phyloP scores from a whole-genome alignment of 2,329 filamentous ascomycete genomes.

The Verticillium zaregamsianum region DNA sequence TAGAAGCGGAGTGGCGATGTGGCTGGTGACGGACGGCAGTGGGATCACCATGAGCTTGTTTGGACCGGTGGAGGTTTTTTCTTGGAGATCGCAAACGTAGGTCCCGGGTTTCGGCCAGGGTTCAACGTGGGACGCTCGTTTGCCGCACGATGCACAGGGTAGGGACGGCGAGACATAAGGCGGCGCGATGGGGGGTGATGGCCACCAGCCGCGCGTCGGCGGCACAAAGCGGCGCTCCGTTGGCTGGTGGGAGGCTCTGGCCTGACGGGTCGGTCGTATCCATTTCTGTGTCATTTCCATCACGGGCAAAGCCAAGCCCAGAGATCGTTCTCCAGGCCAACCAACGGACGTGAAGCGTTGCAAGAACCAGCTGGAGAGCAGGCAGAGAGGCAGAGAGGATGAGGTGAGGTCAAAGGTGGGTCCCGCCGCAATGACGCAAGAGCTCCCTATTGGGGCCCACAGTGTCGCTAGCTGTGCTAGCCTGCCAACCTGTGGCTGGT shows the following conservation, averaged over 20 bases:
- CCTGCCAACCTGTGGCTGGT: conserved; percentile 1
- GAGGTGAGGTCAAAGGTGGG: not conserved
- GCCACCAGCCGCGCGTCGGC: not conserved
- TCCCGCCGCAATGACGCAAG: not conserved
- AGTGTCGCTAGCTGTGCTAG: not conserved
- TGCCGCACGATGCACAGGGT: not conserved
- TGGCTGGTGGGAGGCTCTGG: not conserved
- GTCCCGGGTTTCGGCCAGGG: not conserved
- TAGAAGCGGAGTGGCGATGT: not conserved
- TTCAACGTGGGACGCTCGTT: not conserved
- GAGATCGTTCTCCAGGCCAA: not conserved
- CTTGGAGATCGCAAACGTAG: not conserved
- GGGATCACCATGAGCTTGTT: not conserved
- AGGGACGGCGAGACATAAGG: not conserved
- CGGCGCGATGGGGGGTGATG: too few species aligned
- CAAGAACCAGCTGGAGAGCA: not conserved
- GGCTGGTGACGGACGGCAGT: not conserved
- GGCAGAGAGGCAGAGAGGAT: not conserved
- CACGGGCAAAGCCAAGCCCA: not conserved
- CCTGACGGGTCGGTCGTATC: not conserved
- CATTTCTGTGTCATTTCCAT: not conserved
- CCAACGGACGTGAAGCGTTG: not conserved
- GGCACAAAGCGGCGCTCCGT: not conserved
- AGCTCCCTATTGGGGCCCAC: not conserved
- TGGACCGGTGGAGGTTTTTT: not conserved